Conservation (phyloP, 106 monocot genomes). For the Alisma plantagoaquatica region DNA sequence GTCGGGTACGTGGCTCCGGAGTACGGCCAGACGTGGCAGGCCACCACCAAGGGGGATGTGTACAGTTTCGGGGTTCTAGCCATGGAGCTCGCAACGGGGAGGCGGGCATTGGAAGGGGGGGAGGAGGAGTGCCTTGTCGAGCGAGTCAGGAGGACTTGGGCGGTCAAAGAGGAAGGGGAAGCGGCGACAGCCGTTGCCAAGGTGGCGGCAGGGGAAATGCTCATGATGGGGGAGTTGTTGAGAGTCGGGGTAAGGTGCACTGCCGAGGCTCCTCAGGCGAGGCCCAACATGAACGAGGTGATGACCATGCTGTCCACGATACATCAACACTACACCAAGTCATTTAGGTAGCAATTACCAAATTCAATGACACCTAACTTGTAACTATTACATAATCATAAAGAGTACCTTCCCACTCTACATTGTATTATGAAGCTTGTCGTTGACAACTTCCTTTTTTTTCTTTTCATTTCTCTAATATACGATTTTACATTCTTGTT, state of each 20-base stretch:
- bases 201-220: conserved; percentile 1
- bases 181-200: neutral
- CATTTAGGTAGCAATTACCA: too few species aligned
- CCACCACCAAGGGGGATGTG: conserved; percentile 75
- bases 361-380: too few species aligned
- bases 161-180: conserved; percentile 12
- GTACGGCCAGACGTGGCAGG: conserved; percentile 58
- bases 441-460: too few species aligned
- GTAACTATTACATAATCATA: too few species aligned
- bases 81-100: conserved; percentile 81
- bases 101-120: conserved; percentile 58
- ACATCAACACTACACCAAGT: too few species aligned
- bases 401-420: too few species aligned
- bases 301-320: conserved; percentile 31
- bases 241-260: conserved; percentile 52
- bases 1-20: conserved; percentile 94
- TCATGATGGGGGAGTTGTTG: conserved; percentile 33
- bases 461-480: too few species aligned
- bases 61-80: conserved; percentile 76
- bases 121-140: conserved; percentile 78
- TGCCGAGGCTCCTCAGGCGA: conserved; percentile 38
- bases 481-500: too few species aligned
- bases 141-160: conserved; percentile 42
- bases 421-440: too few species aligned
- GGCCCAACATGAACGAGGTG: conserved; percentile 68